A percentile compares a stretch with the other conserved stretches of the same genome.
These are phyloP conservation scores for Microdochium nivale DNA, from an alignment of 2,329 filamentous ascomycete species.

Conservation along the genomic window DNA sequence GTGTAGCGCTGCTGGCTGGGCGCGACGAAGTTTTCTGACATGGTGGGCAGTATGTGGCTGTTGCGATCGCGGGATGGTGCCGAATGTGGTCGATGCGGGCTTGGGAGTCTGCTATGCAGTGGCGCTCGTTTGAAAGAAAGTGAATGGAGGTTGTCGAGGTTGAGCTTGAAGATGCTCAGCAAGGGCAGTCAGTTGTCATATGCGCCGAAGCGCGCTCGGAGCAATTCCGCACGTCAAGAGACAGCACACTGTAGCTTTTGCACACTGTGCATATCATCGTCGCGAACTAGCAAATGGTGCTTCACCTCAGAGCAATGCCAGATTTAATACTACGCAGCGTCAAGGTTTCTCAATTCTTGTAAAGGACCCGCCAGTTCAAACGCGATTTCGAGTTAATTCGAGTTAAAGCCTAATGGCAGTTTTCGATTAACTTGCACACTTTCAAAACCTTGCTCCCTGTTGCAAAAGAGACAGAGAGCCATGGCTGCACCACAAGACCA, in stretches of 20 bases:
- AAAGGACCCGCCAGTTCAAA: too few relatives aligned
- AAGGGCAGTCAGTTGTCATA: not conserved
- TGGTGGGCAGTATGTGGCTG: conserved; percentile 11
- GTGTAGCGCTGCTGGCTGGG: conserved; percentile 74
- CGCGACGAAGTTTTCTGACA: conserved; percentile 57
- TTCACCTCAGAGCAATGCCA: too few relatives aligned
- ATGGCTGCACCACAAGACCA: not conserved
- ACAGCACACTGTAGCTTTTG: not conserved
- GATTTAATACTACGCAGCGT: too few relatives aligned
- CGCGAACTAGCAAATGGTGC: too few relatives aligned
- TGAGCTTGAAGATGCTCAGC: not conserved
- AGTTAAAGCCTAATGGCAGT: too few relatives aligned
- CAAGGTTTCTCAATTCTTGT: too few relatives aligned
- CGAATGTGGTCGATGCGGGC: too few relatives aligned
- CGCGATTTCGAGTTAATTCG: too few relatives aligned
- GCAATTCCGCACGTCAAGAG: not conserved
- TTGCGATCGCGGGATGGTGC: not conserved
- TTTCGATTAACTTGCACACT: too few relatives aligned
- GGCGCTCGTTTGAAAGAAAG: not conserved
- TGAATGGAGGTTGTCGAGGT: not conserved
- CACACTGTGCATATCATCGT: too few relatives aligned
- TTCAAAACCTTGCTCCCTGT: not conserved
- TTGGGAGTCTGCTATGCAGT: not conserved
- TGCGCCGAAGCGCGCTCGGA: not conserved
- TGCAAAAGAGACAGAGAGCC: conserved; percentile 3